Evolutionary conservation across 2,329 filamentous ascomycete species (phyloP), one percentile per base, ranked within the genome.

Genomic region (Simplicillium sp.): DNA sequence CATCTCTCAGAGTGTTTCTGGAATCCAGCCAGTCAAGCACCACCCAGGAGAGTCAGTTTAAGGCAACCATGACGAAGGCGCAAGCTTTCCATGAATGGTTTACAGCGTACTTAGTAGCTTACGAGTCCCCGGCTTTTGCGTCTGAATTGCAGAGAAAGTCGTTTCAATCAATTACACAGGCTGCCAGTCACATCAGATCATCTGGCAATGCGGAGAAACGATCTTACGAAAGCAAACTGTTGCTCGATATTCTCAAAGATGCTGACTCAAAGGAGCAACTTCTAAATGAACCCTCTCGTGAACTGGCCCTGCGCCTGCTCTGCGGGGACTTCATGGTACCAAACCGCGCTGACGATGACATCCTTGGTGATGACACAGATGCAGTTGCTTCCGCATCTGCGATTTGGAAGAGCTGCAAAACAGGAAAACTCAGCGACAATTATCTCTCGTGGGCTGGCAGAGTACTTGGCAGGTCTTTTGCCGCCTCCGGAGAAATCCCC

Each of bases 361-460:
- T 88, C 25, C 69, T 94, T 18, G 77, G 77, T 20, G 70, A 70
- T 1, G 87, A 94, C 54, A 55, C 70, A 13, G 70, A 78, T 34
- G 81, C 87, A 11, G 58, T 76, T 11, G 58, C 64, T 2, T 77
- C 82, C 53, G 76, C 80, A 2, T 66, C 79, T 11, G 75, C 80
- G 14, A 71, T 96, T 1, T 92, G 84, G 81, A 80, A 82, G 54
- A 88, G 84, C 34, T 84, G 87, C 49, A 71, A 75, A 43, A 70
- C 75, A n/a, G 67, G 73, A 31, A 65, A 73, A 2, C 67, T 82
- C 13, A 84, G 80, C 42, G 65, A 75, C 18, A 73, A 78, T 13
- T 96, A 92, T 56, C 66, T 87, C 1, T 66, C 85, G 1, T 98
- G 94, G 94, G 84, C 86, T 35, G 89, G 86, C 3, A 76, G 82